Conservation (phyloP, 257 asterid species). For the Rehmannia glutinosa region DNA sequence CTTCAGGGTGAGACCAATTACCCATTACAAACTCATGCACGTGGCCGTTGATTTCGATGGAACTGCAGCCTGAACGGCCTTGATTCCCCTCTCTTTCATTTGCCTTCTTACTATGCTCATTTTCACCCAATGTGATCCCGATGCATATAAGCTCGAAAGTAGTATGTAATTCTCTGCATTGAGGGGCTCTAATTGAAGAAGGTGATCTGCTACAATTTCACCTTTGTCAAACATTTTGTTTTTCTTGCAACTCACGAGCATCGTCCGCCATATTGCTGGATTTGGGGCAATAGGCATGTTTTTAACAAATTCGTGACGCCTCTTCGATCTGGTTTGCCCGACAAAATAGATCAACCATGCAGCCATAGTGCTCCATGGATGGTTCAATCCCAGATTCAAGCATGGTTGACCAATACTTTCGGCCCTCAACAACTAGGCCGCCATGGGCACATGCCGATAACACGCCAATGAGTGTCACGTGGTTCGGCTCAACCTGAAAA, state of each 20-base stretch:
- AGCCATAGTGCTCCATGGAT: conserved; percentile 65
- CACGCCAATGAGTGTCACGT: conserved; percentile 55
- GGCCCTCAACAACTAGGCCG: conserved; percentile 52
- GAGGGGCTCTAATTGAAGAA: conserved; percentile 52
- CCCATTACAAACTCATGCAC: conserved; percentile 64
- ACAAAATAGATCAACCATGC: conserved; percentile 64
- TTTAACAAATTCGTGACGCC: conserved; percentile 43
- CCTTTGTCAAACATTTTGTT: conserved; percentile 42
- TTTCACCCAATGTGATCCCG: conserved; percentile 52
- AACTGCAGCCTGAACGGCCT: conserved; percentile 52
- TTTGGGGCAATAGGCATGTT: conserved; percentile 51
- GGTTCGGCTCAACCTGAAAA: conserved; percentile 60
- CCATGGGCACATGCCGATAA: conserved; percentile 62
- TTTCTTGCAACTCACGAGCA: conserved; percentile 58
- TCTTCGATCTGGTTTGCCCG: conserved; percentile 45
- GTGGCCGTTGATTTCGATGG: conserved; percentile 54
- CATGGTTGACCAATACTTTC: conserved; percentile 57
- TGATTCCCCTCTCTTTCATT: conserved; percentile 56
- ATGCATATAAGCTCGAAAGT: conserved; percentile 59
- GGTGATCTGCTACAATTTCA: conserved; percentile 44
- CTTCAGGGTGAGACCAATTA: conserved; percentile 58
- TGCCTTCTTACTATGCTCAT: conserved; percentile 51
- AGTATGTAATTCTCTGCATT: conserved; percentile 65
- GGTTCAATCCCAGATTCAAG: conserved; percentile 53
- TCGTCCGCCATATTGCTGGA: conserved; percentile 57